phyloP scores from a whole-genome alignment of 371 early-diverging fungal genomes.

The Apophysomyces trapeziformis region DNA sequence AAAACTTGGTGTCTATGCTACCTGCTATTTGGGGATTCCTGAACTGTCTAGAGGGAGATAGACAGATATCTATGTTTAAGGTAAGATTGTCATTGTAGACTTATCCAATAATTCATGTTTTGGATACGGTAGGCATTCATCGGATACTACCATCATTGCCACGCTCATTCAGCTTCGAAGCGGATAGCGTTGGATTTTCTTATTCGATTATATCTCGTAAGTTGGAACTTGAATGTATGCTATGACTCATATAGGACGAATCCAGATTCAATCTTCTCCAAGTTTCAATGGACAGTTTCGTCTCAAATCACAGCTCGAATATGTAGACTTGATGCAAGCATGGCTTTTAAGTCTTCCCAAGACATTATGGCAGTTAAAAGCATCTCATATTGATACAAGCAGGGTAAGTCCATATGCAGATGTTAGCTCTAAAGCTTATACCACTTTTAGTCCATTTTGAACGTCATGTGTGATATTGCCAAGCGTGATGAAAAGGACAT shows the following conservation, averaged over 20 bases:
- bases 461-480: conserved; percentile 39
- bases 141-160: conserved; percentile 38
- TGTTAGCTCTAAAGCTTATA: conserved; percentile 20
- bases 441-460: conserved; percentile 27
- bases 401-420: conserved; percentile 35
- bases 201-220: conserved; percentile 42
- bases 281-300: conserved; percentile 43
- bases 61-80: conserved; percentile 45
- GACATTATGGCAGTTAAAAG: conserved; percentile 57
- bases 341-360: conserved; percentile 60
- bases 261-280: conserved; percentile 44
- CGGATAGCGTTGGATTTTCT: conserved; percentile 47
- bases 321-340: conserved; percentile 24
- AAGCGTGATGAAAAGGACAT: conserved; percentile 35
- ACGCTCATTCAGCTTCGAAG: conserved; percentile 44
- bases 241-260: background rate
- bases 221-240: background rate
- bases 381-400: conserved; percentile 51
- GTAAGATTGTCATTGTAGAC: conserved; percentile 30
- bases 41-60: conserved; percentile 51
- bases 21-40: conserved; percentile 67
- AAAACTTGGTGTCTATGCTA: conserved; percentile 54
- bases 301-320: conserved; percentile 22
- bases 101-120: conserved; percentile 26
- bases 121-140: conserved; percentile 29